A percentile compares a stretch with the other conserved stretches of the same genome.
Evolutionary conservation across 2,329 filamentous ascomycete genomes (phyloP).

Genomic region (Monilinia fructicola): DNA sequence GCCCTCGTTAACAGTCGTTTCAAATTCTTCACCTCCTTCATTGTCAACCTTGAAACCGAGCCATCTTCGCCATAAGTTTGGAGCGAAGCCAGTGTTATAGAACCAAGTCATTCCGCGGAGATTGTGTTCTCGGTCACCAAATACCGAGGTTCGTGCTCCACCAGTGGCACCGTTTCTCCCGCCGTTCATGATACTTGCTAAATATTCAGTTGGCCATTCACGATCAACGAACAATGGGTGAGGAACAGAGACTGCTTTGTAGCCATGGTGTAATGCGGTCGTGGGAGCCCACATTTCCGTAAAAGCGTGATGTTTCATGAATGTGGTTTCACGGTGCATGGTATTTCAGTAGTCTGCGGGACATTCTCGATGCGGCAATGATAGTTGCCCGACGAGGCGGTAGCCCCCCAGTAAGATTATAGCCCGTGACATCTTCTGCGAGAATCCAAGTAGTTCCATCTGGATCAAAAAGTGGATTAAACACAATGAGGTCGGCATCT

Average conservation of each 20-base stretch:
- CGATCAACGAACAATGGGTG: slow-evolving; percentile 88
- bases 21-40: slow-evolving; percentile 75
- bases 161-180: slow-evolving; percentile 73
- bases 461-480: slow-evolving; percentile 90
- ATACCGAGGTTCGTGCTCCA: slow-evolving; percentile 70
- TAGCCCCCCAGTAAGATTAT: slow-evolving; percentile 64
- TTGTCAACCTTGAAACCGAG: slow-evolving; percentile 77
- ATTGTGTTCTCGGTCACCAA: slow-evolving; percentile 86
- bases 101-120: slow-evolving; percentile 87
- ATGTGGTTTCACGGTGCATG: slow-evolving; percentile 88
- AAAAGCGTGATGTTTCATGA: slow-evolving; percentile 86
- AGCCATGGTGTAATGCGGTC: slow-evolving; percentile 83
- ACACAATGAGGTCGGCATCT: slow-evolving; percentile 86
- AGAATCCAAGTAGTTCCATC: slow-evolving; percentile 83
- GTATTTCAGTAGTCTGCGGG: slow-evolving; percentile 72
- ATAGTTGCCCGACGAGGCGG: slow-evolving; percentile 79
- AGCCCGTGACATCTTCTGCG: slow-evolving; percentile 79
- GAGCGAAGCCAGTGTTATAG: slow-evolving; percentile 80
- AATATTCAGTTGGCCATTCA: slow-evolving; percentile 76
- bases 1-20: slow-evolving; percentile 55
- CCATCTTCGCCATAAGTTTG: slow-evolving; percentile 82
- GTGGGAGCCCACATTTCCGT: slow-evolving; percentile 96
- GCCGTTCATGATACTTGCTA: slow-evolving; percentile 77
- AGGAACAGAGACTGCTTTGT: slow-evolving; percentile 88
- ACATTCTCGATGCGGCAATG: slow-evolving; percentile 84